Evolutionary conservation across 2,329 filamentous ascomycete species (phyloP), one percentile per base, ranked within the genome.

Genomic region (Aspergillus thermomutatus): DNA sequence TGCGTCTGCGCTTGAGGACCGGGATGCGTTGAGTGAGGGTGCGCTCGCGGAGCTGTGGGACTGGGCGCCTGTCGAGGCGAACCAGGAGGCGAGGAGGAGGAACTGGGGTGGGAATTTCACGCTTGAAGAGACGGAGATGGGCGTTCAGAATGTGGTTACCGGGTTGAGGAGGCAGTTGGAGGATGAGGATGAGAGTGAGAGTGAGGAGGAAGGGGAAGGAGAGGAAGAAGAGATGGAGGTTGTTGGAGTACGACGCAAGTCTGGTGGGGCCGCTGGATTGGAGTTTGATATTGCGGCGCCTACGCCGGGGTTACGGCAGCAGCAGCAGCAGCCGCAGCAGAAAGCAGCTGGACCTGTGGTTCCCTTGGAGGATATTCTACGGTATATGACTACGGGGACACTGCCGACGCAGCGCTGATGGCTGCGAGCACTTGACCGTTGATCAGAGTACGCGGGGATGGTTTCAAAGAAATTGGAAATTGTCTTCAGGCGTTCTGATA

Each of bases 141-240:
- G 90, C 6, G 72, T 88, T 10, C 83, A 89, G 66, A 87, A 85
- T 64, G 87, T 92, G 48, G 81, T 86, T 40, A 93, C 90, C 0
- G 90, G 90, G 0, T 72, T 94, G 68, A 81, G 73, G 68, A 80
- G 83, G 63, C 79, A 74, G 55, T 65, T 82, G 61, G 82, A 83
- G 2, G 85, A 87, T 1, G 84, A 87, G 8, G 78, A 78, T 10
- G 74, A 73, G 8, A 76, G 76, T 2, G 75, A 77, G 27, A 77
- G 75, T 5, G 76, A 77, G 0, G 85, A 85, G 0, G 83, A 83
- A 0, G 83, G 83, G 0, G 82, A 82, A 0, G 82, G 81, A 0
- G 82, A 74, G 17, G 81, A 81, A 17, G 74, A 75, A 41, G 74
- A 76, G 57, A 74, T 77, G 71, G 75, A 78, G 50, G 60, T 75